phyloP scores from a whole-genome alignment of 1,284 basidiomycete genomes.

The Schizophyllum amplum region DNA sequence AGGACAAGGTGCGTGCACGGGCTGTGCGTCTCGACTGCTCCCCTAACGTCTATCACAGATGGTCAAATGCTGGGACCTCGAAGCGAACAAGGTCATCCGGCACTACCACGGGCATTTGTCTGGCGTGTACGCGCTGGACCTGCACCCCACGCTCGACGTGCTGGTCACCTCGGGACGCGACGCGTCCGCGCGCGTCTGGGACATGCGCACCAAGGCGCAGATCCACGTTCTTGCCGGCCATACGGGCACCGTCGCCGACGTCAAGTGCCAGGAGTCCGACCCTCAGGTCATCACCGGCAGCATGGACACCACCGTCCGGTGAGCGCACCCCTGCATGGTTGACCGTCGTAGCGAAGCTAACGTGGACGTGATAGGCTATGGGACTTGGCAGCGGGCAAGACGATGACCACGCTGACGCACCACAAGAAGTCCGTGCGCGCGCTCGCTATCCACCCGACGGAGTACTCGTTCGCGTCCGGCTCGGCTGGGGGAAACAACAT shows the following conservation, averaged over 20 bases:
- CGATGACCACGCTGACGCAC: slow-evolving; percentile 92
- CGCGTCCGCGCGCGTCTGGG: slow-evolving; percentile 95
- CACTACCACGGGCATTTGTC: slow-evolving; percentile 98
- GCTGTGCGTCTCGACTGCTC: slow-evolving; percentile 1
- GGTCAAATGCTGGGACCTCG: slow-evolving; percentile 99
- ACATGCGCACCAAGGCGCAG: slow-evolving; percentile 96
- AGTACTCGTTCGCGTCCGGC: slow-evolving; percentile 93
- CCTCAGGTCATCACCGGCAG: slow-evolving; percentile 97
- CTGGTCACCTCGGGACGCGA: slow-evolving; percentile 94
- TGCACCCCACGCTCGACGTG: slow-evolving; percentile 95
- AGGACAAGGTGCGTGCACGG: slow-evolving; percentile 73
- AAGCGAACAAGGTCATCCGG: slow-evolving; percentile 97
- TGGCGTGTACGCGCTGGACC: slow-evolving; percentile 84
- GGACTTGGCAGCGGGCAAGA: slow-evolving; percentile 98
- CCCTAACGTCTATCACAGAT: slow-evolving; percentile 47
- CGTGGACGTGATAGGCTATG: slow-evolving; percentile 57
- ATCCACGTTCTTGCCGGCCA: slow-evolving; percentile 93
- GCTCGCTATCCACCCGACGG: slow-evolving; percentile 89
- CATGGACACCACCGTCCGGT: slow-evolving; percentile 96
- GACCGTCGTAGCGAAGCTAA: too few relatives aligned
- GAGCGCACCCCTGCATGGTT: slow-evolving; percentile 3
- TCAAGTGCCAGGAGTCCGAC: slow-evolving; percentile 92
- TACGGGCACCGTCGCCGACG: slow-evolving; percentile 89
- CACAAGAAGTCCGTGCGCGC: slow-evolving; percentile 98
- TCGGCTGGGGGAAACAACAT: slow-evolving; percentile 97